Conservation (phyloP, 805 yeast genomes). For the Lipomyces sp. region DNA sequence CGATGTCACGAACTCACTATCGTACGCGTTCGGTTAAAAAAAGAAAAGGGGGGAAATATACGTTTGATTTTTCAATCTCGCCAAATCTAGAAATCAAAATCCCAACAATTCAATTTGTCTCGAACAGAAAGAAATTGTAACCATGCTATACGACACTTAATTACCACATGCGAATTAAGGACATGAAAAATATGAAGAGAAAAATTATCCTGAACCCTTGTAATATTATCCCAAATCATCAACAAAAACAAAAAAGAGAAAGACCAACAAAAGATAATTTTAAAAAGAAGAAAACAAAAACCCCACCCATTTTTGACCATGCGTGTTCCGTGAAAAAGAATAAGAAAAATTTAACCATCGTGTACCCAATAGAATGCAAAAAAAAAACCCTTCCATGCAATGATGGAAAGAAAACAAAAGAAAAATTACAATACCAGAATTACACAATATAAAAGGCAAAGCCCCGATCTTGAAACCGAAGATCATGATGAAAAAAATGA, state of each 20-base stretch:
- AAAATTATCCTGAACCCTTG: background rate
- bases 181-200: background rate
- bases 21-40: too few species aligned
- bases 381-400: constrained; percentile 1
- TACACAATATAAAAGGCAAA: background rate
- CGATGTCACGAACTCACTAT: too few species aligned
- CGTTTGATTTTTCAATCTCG: too few species aligned
- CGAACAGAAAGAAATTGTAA: too few species aligned
- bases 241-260: background rate
- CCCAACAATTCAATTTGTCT: too few species aligned
- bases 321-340: too few species aligned
- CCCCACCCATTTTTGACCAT: too few species aligned
- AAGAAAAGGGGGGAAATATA: too few species aligned
- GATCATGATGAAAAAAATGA: background rate
- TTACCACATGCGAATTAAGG: background rate
- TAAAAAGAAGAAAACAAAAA: background rate
- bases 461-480: background rate
- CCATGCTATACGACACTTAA: too few species aligned
- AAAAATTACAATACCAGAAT: too few species aligned
- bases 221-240: background rate
- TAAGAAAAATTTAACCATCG: background rate
- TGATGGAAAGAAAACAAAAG: background rate
- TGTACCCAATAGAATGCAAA: background rate
- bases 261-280: background rate
- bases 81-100: too few species aligned